Base-by-base conservation (phyloP, 2,329 filamentous ascomycete species). In the Sporothrix inflata region DNA sequence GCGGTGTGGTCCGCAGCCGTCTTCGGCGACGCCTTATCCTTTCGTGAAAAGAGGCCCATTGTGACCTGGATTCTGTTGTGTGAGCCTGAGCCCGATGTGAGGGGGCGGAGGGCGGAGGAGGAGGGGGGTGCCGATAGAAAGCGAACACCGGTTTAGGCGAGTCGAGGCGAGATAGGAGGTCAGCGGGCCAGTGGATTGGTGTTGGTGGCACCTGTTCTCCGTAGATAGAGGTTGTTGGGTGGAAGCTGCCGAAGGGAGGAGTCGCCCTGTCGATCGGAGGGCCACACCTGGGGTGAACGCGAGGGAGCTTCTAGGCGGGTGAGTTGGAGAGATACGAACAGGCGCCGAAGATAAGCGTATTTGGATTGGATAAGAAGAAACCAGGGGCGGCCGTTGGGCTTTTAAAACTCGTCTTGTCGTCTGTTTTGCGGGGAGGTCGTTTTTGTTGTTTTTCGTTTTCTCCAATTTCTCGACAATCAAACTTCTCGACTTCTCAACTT, bases 1-100 rank as follows among this genome's bases (percentile, higher is more conserved):
- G 76, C 74, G 70, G 77, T 49, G 63, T 67, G 57, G 53, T 70
- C 60, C 14, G 55, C 16, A 30, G 72, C 53, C 67, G 72, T 79
- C 78, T 83, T 85, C 69, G 83, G 79, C 74, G 83, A 79, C 75
- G 86, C 79, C 81, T 85, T 87, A 76, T 87, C 83, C 77, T 84
- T 87, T 73, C 86, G 82, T 47, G 86, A 87, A 78, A 89, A 89
- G 75, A 89, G 77, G 76, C 87, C 86, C 87, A 89, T 89, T 73
- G 14, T 68, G 65, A 9, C 47, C 4, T 63, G 45, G 42, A 12
- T 24, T 40, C 12, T 51, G 45, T 12, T 34, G 60, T 16, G 16
- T 47, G 45, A 45, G 42, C 49, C 19, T 47, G 60, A 63, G 38
- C 60, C 57, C 60, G 60, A 27, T 51, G 21, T 42, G 16, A 49